Base-by-base conservation (phyloP, 305 asterid species). In the Solanum hybrid region DNA sequence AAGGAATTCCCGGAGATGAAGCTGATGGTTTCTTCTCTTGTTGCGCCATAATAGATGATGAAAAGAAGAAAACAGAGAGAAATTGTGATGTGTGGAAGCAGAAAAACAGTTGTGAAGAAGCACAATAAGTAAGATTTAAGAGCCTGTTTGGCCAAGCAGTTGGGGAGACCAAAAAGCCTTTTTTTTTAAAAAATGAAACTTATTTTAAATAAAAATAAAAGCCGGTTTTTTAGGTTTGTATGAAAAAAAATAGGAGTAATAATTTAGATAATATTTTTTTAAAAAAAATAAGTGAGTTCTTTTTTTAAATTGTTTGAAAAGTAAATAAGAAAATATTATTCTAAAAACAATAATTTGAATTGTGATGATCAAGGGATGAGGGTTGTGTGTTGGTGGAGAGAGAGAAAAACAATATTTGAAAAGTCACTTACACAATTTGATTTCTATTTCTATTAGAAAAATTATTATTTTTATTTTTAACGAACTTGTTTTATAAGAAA, bases 1-100 rank as follows among this genome's bases (percentile, higher is more conserved):
- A 94, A 17, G 98, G 97, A 39, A 96, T 95, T 1, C 13, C 6
- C 5, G 90, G 93, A 3, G 94, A 26, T 41, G 90, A 11, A 3
- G 81, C 38, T 76, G 38, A 15, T 24, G 86, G 4, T 79, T 36
- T 79, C 86, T 36, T 79, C 10, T 41, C 57, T 41, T 38, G 7
- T 41, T 13, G 33, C 12, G 34, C 65, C 87, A 37, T 37, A 36
- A 80, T 38, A 3, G 68, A 38, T 12, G n/a, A 9, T 1, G 51
- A 38, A 41, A 79, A 36, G 32, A 81, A 57, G 7, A 24, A 81
- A 24, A 24, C 32, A 17, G 17, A 34, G 57, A 79, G 17, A 12
- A 34, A 36, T n/a, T 1, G 57, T 79, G 29, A 24, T 11, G 31
- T 11, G 34, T 81, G 34, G 33, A 38, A 32, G 24, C 10, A 27